Percentiles rank a stretch among this genome's conserved stretches.
These are phyloP conservation scores for Phytopythium chamaehyphon DNA, from an alignment of 352 stramenopile species.

Conservation along the genomic window DNA sequence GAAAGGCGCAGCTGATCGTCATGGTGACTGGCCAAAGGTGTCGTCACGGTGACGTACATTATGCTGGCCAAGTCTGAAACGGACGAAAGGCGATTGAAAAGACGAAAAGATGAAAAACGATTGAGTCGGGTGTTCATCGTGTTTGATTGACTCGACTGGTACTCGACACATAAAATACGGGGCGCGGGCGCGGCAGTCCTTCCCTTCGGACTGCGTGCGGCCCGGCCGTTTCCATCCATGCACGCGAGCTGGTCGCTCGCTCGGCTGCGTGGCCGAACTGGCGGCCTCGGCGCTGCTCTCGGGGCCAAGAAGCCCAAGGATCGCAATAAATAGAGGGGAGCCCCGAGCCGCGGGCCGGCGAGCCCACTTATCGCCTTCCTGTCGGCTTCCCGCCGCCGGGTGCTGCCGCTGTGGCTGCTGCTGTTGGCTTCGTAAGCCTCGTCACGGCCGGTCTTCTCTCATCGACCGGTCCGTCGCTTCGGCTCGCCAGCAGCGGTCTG, in stretches of 20 bases:
- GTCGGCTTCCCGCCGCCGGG: not conserved
- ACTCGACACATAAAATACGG: slow-evolving; percentile 4
- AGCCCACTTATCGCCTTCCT: not conserved
- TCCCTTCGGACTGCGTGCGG: slow-evolving; percentile 4
- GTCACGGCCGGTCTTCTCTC: too few relatives aligned
- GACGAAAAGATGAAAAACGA: too few relatives aligned
- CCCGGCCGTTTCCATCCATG: not conserved
- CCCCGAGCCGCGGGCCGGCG: too few relatives aligned
- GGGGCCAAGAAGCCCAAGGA: slow-evolving; percentile 1
- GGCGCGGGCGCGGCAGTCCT: not conserved
- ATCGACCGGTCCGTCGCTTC: not conserved
- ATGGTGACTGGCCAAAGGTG: too few relatives aligned
- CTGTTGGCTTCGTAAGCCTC: not conserved
- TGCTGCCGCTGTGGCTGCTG: not conserved
- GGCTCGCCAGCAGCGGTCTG: not conserved
- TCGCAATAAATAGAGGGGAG: slow-evolving; percentile 3
- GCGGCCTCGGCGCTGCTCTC: too few relatives aligned
- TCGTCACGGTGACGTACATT: too few relatives aligned
- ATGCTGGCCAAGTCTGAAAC: too few relatives aligned
- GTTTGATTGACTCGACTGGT: too few relatives aligned
- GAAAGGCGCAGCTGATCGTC: too few relatives aligned
- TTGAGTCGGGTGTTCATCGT: too few relatives aligned
- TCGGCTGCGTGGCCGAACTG: too few relatives aligned
- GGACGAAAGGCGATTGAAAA: too few relatives aligned
- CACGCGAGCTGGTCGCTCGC: not conserved